Evolutionary conservation across 2,329 filamentous ascomycete species (phyloP).

Genomic region (Ceratocystis variospora): DNA sequence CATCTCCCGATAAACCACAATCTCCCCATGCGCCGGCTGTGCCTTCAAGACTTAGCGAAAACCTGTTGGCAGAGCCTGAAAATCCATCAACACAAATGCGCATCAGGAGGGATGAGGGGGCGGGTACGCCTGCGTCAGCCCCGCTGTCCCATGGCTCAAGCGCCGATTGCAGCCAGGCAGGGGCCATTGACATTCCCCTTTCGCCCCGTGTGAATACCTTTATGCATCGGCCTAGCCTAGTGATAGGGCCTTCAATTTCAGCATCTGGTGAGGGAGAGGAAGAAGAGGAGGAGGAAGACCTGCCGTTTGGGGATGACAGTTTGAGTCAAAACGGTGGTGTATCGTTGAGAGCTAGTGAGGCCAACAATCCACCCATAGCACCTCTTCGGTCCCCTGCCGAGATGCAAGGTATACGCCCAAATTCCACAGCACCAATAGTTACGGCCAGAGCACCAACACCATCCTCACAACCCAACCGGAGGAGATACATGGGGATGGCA

Average conservation of each 20-base stretch:
- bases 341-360: background rate
- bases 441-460: slow-evolving; percentile 24
- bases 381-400: slow-evolving; percentile 8
- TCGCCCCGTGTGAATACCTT: slow-evolving; percentile 48
- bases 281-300: slow-evolving; percentile 43
- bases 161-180: slow-evolving; percentile 33
- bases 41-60: slow-evolving; percentile 82
- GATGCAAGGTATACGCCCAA: slow-evolving; percentile 1
- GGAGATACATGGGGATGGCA: slow-evolving; percentile 34
- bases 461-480: slow-evolving; percentile 34
- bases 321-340: slow-evolving; percentile 48
- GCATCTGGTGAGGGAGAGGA: slow-evolving; percentile 47
- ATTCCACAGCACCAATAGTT: background rate
- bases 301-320: slow-evolving; percentile 50
- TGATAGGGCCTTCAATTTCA: slow-evolving; percentile 43
- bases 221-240: slow-evolving; percentile 53
- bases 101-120: background rate
- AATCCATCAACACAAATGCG: background rate
- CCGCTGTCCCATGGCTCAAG: slow-evolving; percentile 26
- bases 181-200: slow-evolving; percentile 59
- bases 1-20: slow-evolving; percentile 66
- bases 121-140: background rate
- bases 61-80: slow-evolving; percentile 45
- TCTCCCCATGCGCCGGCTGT: slow-evolving; percentile 89
- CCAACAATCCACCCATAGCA: background rate